phyloP scores from a whole-genome alignment of 2,329 filamentous ascomycete species.

The Neoarthrinium moseri region DNA sequence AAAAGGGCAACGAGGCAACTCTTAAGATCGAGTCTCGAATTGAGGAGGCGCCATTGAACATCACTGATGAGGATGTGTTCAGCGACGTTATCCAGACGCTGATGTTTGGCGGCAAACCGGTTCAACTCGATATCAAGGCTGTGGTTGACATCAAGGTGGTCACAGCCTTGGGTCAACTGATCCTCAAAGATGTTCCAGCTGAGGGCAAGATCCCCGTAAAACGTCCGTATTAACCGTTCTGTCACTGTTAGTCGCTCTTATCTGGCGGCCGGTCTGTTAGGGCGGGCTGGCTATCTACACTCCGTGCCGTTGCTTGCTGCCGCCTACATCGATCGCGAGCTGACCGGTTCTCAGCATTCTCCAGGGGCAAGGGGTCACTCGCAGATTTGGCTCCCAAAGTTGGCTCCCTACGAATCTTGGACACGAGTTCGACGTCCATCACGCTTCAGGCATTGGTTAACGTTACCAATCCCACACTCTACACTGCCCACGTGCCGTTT shows the following conservation, averaged over 20 bases:
- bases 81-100: conserved; percentile 77
- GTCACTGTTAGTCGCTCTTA: conserved; percentile 37
- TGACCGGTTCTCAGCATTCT: conserved; percentile 53
- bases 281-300: conserved; percentile 13
- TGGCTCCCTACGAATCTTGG: conserved; percentile 67
- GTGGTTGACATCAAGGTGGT: conserved; percentile 79
- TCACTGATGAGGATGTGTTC: conserved; percentile 79
- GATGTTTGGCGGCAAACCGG: conserved; percentile 68
- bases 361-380: conserved; percentile 52
- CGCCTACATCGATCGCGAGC: conserved; percentile 21
- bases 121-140: conserved; percentile 75
- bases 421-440: conserved; percentile 71
- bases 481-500: conserved; percentile 79
- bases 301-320: conserved; percentile 18
- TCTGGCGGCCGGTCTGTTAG: conserved; percentile 19
- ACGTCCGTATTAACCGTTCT: conserved; percentile 72
- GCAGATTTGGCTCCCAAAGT: conserved; percentile 59
- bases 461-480: conserved; percentile 86
- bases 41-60: conserved; percentile 74
- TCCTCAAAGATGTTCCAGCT: conserved; percentile 80
- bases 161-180: conserved; percentile 78
- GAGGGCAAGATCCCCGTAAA: conserved; percentile 87
- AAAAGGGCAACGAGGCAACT: conserved; percentile 55
- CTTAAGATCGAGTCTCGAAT: conserved; percentile 77
- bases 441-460: conserved; percentile 72